These are phyloP conservation scores for Didymella glomerata DNA, from an alignment of 2,329 filamentous ascomycete genomes.

Conservation along the genomic window DNA sequence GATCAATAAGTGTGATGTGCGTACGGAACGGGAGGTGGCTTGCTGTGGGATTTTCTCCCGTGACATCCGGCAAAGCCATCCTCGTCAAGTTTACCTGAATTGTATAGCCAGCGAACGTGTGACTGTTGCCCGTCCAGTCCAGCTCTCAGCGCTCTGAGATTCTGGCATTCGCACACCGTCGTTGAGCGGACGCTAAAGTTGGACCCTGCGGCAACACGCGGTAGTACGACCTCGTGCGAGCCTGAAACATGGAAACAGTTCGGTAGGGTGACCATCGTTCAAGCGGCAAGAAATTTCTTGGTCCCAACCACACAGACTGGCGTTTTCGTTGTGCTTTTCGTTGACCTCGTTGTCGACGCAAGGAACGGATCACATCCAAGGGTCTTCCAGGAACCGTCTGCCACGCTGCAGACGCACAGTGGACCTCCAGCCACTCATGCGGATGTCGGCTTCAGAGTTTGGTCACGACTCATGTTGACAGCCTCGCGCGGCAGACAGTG, in stretches of 20 bases:
- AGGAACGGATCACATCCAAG: conserved; percentile 5
- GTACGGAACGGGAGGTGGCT: background rate
- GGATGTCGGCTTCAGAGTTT: conserved; percentile 11
- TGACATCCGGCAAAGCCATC: background rate
- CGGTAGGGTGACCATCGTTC: conserved; percentile 20
- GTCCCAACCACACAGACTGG: conserved; percentile 10
- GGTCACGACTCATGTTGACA: conserved; percentile 15
- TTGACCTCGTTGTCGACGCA: conserved; percentile 6
- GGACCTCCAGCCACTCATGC: conserved; percentile 21
- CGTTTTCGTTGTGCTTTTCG: conserved; percentile 29
- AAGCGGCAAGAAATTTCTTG: conserved; percentile 13
- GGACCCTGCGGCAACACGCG: conserved; percentile 9
- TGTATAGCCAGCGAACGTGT: background rate
- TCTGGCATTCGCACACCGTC: conserved; percentile 4
- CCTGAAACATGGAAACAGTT: conserved; percentile 13
- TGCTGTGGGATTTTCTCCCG: background rate
- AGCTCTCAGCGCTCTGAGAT: background rate
- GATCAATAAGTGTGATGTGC: background rate
- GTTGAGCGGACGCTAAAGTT: conserved; percentile 7
- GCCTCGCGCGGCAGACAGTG: conserved; percentile 14
- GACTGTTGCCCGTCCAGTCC: background rate
- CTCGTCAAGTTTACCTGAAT: background rate
- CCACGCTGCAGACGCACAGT: conserved; percentile 12
- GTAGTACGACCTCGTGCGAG: conserved; percentile 24
- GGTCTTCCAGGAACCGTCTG: background rate